A percentile compares a stretch with the other conserved stretches of the same genome.
Conservation (phyloP, 1,284 basidiomycete species). For the Irpex sp. region DNA sequence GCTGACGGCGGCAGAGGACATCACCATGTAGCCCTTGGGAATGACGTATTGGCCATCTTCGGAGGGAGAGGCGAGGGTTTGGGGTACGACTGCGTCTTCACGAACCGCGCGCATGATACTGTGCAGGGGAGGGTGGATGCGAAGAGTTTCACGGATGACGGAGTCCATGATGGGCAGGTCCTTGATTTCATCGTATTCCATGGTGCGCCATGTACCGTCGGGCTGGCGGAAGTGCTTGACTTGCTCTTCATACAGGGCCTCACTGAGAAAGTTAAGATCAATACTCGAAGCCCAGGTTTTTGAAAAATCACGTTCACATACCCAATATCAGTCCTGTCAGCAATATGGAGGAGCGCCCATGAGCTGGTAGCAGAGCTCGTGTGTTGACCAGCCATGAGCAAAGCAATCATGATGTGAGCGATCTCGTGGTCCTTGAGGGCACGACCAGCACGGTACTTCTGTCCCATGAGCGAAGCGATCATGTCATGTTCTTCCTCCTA, state of each 20-base stretch:
- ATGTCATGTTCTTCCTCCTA: constrained; percentile 82
- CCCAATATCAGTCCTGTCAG: constrained; percentile 72
- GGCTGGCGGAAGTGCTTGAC: constrained; percentile 75
- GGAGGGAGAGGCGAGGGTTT: constrained; percentile 73
- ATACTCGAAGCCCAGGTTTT: not conserved
- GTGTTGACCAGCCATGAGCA: constrained; percentile 98
- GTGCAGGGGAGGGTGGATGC: constrained; percentile 91
- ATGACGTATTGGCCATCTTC: constrained; percentile 76
- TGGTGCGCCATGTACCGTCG: constrained; percentile 74
- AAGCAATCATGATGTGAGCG: constrained; percentile 94
- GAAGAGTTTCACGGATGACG: constrained; percentile 89
- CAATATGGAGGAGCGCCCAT: constrained; percentile 92
- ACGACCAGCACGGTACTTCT: constrained; percentile 84
- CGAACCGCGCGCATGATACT: constrained; percentile 88
- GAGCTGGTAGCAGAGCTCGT: constrained; percentile 90
- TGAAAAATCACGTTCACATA: constrained; percentile 36
- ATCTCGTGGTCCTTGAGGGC: constrained; percentile 85
- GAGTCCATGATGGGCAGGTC: constrained; percentile 82
- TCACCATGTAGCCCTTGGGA: constrained; percentile 87
- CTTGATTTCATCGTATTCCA: constrained; percentile 87
- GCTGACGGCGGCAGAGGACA: constrained; percentile 86
- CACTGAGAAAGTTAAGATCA: constrained; percentile 33
- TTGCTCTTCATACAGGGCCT: constrained; percentile 86
- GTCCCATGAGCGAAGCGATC: constrained; percentile 84
- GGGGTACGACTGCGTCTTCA: constrained; percentile 78